phyloP scores from a whole-genome alignment of 2,329 filamentous ascomycete genomes.

The Alternaria gaisen region DNA sequence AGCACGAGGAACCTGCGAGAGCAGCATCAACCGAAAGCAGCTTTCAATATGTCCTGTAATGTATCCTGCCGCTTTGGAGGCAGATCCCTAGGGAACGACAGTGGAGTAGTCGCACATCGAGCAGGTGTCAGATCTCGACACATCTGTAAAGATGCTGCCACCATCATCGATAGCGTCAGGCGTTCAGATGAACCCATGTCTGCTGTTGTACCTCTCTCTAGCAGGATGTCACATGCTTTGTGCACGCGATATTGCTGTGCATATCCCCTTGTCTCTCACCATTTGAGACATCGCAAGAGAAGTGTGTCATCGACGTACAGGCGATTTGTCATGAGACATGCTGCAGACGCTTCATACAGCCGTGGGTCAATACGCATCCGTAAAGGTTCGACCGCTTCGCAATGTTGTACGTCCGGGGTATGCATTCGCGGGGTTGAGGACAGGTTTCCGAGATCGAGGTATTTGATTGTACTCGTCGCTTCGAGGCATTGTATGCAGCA shows the following conservation, averaged over 20 bases:
- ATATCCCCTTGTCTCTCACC: neutral
- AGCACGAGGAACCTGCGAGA: too few relatives aligned
- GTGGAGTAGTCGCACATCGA: neutral
- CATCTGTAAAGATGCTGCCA: neutral
- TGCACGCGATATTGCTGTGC: neutral
- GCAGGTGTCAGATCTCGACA: neutral
- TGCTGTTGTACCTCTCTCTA: neutral
- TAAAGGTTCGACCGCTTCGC: neutral
- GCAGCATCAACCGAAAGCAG: neutral
- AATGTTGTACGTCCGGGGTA: neutral
- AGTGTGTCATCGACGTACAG: too few relatives aligned
- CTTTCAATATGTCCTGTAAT: neutral
- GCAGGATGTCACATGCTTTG: neutral
- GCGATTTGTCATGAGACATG: neutral
- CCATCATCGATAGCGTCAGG: neutral
- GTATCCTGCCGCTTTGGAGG: neutral
- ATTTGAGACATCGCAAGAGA: neutral
- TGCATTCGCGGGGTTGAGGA: neutral
- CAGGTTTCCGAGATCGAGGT: neutral
- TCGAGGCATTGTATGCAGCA: constrained; percentile 8
- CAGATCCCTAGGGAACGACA: neutral
- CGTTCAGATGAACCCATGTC: neutral
- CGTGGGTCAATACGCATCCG: neutral
- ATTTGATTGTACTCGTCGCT: neutral
- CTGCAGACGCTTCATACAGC: neutral